Evolutionary conservation across 192 early-diverging fungal genomes (phyloP), one percentile per base, ranked within the genome.

Genomic region (Coemansia guatemalensis): DNA sequence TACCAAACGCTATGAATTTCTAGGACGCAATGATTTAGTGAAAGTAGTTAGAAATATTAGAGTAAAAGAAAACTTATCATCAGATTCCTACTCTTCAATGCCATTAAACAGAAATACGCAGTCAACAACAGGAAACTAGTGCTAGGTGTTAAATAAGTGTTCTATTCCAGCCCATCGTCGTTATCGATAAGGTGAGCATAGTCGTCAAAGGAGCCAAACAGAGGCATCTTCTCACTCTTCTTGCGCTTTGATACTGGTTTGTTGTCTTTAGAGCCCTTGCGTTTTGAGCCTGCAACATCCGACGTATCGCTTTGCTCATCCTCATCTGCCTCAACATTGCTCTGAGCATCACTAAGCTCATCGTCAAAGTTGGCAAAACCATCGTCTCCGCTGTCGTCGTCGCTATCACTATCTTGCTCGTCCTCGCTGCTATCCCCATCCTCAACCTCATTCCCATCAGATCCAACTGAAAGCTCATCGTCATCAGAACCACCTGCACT

Each of bases 201-300:
- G 53, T 90, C 88, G 55, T 90, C 88, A 66, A 84, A 84, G n/a
- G 86, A 85, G 22, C 82, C 88, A 67, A 90, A 87, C 48, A 85
- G 78, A n/a, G 88, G 88, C 59, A 88, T 50, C 60, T 80, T 82
- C 26, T 63, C 71, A 58, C 82, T 80, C 80, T 86, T 81, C 75
- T 85, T 86, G 57, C 85, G 76, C 69, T 76, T 81, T 32, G 70
- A 59, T 29, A 62, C 55, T 5, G 62, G 26, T 8, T 64, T 55
- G 14, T 52, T 65, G 14, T 66, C 55, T 7, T 69, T 68, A 25
- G 59, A 55, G 55, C 67, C 65, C 57, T 84, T 81, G 62, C 69
- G 68, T 60, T 82, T 74, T 30, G 54, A 32, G 33, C 67, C 73
- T 14, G 56, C 52, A n/a, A 33, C n/a, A 18, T 67, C 53, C 22